Percentiles rank a stretch among this genome's conserved stretches.
phyloP scores from a whole-genome alignment of 202 grass and related monocot genomes.

The Carex sylvatica region DNA sequence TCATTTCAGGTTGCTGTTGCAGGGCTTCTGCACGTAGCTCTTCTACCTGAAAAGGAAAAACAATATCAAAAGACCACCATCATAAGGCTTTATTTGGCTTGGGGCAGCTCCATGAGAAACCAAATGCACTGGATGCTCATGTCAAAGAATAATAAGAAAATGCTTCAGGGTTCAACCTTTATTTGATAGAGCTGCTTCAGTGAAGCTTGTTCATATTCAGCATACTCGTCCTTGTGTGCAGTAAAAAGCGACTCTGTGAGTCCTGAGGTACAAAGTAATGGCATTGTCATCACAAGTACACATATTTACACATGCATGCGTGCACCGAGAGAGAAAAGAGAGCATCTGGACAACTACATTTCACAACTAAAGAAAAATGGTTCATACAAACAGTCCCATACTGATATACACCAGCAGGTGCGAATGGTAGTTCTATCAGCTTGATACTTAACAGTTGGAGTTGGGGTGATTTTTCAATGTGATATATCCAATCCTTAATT shows the following conservation, averaged over 20 bases:
- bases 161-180: slow-evolving; percentile 50
- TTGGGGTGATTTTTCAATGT: background rate
- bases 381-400: background rate
- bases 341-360: background rate
- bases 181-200: slow-evolving; percentile 75
- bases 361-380: background rate
- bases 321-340: background rate
- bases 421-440: background rate
- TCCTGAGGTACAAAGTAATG: slow-evolving; percentile 43
- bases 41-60: slow-evolving; percentile 57
- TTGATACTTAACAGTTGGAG: background rate
- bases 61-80: background rate
- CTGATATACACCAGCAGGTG: background rate
- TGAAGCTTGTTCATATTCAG: slow-evolving; percentile 93
- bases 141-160: background rate
- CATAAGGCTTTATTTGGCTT: background rate
- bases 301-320: background rate
- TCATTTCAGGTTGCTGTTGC: slow-evolving; percentile 76
- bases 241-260: slow-evolving; percentile 89
- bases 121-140: background rate
- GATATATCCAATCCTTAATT: background rate
- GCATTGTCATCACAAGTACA: background rate
- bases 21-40: slow-evolving; percentile 73
- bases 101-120: background rate
- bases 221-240: slow-evolving; percentile 91